phyloP scores from a whole-genome alignment of 331 rosid species.

The Quercus phellos region DNA sequence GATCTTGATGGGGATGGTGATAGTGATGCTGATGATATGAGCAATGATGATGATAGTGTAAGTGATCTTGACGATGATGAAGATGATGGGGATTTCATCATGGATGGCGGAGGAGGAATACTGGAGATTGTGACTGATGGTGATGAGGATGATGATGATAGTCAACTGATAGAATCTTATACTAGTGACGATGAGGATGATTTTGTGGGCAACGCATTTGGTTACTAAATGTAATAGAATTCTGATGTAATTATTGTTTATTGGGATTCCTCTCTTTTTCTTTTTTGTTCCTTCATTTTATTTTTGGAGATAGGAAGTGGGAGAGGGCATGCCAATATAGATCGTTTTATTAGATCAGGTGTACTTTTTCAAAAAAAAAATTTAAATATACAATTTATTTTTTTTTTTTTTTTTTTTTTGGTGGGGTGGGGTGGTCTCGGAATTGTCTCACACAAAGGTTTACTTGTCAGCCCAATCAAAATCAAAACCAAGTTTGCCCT shows the following conservation, averaged over 20 bases:
- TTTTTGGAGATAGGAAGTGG: not conserved
- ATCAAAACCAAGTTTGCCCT: too few species aligned
- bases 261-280: not conserved
- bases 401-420: too few species aligned
- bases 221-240: conserved; percentile 40
- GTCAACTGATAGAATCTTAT: conserved; percentile 48
- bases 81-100: conserved; percentile 68
- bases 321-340: not conserved
- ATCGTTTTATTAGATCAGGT: not conserved
- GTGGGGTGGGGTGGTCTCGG: too few species aligned
- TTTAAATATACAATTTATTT: not conserved
- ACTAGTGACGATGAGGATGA: conserved; percentile 79
- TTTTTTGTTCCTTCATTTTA: not conserved
- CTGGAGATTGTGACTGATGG: conserved; percentile 69
- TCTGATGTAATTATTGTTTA: conserved; percentile 38
- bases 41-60: conserved; percentile 65
- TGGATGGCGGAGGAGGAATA: conserved; percentile 66
- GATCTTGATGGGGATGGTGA: conserved; percentile 77
- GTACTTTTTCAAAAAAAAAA: not conserved
- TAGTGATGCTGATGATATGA: conserved; percentile 72
- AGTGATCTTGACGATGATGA: conserved; percentile 54
- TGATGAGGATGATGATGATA: conserved; percentile 74
- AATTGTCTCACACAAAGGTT: too few species aligned
- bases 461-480: too few species aligned
- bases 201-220: conserved; percentile 51